Conservation (phyloP, 148 eudicot species). For the Tetragonia tetragonoides region DNA sequence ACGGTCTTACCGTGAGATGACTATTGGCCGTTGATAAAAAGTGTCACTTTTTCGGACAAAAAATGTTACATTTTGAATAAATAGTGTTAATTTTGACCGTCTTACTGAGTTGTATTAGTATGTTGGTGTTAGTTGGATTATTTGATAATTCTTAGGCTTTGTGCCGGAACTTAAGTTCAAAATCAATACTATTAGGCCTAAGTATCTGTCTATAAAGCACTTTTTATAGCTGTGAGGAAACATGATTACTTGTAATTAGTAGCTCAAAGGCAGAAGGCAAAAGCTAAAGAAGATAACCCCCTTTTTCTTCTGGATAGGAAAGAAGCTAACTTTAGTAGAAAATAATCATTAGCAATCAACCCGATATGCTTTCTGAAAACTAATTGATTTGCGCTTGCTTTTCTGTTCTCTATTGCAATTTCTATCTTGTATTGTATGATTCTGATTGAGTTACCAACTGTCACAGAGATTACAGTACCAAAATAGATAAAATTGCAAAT, state of each 20-base stretch:
- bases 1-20: too few species aligned
- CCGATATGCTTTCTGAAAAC: background rate
- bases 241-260: background rate
- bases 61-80: too few species aligned
- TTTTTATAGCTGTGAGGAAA: background rate
- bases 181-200: too few species aligned
- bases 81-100: too few species aligned
- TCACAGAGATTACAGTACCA: background rate
- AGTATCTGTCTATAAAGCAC: too few species aligned
- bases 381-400: background rate
- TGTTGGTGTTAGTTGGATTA: too few species aligned
- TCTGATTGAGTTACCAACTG: too few species aligned
- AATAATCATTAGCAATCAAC: background rate
- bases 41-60: too few species aligned
- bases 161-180: too few species aligned
- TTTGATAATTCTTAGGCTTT: too few species aligned
- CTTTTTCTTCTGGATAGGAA: background rate
- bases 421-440: background rate
- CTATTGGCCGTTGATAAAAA: too few species aligned
- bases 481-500: background rate
- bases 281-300: background rate
- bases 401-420: background rate
- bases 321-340: conserved; percentile 1
- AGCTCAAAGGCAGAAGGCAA: background rate
- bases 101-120: too few species aligned